Conservation (phyloP, 176 grass and related monocot species). For the Chrysopogon serrulatus region DNA sequence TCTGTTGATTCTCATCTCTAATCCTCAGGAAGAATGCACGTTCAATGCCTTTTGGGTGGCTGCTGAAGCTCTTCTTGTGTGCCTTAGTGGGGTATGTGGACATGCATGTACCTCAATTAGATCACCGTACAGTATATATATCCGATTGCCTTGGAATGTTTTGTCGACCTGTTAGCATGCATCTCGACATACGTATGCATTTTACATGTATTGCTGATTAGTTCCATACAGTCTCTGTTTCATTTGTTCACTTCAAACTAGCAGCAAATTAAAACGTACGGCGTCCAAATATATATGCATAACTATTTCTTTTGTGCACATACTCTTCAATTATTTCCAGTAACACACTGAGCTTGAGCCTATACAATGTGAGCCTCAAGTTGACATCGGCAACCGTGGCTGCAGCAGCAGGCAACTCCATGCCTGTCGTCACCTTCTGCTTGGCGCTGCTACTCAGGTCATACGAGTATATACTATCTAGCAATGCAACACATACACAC, state of each 20-base stretch:
- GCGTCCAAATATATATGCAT: too few relatives aligned
- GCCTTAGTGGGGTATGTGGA: slow-evolving; percentile 48
- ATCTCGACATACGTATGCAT: too few relatives aligned
- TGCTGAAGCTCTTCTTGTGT: slow-evolving; percentile 66
- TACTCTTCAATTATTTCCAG: neutral
- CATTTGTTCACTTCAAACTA: too few relatives aligned
- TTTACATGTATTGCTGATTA: too few relatives aligned
- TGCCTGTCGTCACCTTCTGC: slow-evolving; percentile 69
- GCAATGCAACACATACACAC: too few relatives aligned
- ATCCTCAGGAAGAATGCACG: slow-evolving; percentile 31
- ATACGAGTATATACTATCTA: neutral
- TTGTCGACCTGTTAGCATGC: too few relatives aligned
- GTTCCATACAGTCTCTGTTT: too few relatives aligned
- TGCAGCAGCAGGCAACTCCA: slow-evolving; percentile 45
- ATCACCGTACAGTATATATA: too few relatives aligned
- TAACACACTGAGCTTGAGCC: slow-evolving; percentile 48
- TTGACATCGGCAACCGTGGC: slow-evolving; percentile 68
- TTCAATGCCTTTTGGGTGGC: slow-evolving; percentile 19
- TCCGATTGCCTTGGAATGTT: too few relatives aligned
- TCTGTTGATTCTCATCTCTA: neutral
- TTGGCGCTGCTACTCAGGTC: slow-evolving; percentile 56
- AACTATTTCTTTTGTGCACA: too few relatives aligned
- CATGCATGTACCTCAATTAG: neutral
- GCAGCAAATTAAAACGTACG: too few relatives aligned
- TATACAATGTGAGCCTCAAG: slow-evolving; percentile 60